Conservation (phyloP, 208 protist species). For the Wallacemonas sp. region DNA sequence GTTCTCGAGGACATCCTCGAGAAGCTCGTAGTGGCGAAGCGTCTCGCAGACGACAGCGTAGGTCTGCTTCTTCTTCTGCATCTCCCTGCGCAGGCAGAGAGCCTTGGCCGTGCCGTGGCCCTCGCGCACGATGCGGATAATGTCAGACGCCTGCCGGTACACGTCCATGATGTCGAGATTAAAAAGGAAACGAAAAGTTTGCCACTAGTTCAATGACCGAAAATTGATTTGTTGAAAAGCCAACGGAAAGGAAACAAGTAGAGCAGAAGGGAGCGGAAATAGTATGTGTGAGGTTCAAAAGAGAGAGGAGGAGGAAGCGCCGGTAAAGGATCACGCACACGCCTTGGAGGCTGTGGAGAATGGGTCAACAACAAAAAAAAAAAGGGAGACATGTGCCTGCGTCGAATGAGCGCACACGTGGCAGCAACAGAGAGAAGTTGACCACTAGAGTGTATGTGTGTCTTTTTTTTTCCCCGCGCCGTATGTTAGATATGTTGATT, state of each 20-base stretch:
- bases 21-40: slow-evolving; percentile 83
- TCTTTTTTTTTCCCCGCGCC: too few species aligned
- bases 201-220: not conserved
- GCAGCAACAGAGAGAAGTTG: too few species aligned
- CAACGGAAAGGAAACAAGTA: too few species aligned
- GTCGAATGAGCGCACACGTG: too few species aligned
- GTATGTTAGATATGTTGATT: too few species aligned
- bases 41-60: slow-evolving; percentile 93
- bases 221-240: too few species aligned
- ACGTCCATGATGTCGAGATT: slow-evolving; percentile 69
- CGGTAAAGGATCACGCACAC: too few species aligned
- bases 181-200: not conserved
- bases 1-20: slow-evolving; percentile 81
- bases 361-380: too few species aligned
- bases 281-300: not conserved
- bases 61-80: slow-evolving; percentile 93
- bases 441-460: too few species aligned
- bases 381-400: too few species aligned
- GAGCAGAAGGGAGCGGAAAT: too few species aligned
- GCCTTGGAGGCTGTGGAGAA: too few species aligned
- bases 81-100: slow-evolving; percentile 90
- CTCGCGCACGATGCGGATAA: slow-evolving; percentile 68
- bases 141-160: slow-evolving; percentile 85
- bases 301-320: slow-evolving; percentile 12
- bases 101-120: slow-evolving; percentile 86